Evolutionary conservation across 2,329 filamentous ascomycete genomes (phyloP), one percentile per base, ranked within the genome.

Genomic region (Aspergillus carbonarius): DNA sequence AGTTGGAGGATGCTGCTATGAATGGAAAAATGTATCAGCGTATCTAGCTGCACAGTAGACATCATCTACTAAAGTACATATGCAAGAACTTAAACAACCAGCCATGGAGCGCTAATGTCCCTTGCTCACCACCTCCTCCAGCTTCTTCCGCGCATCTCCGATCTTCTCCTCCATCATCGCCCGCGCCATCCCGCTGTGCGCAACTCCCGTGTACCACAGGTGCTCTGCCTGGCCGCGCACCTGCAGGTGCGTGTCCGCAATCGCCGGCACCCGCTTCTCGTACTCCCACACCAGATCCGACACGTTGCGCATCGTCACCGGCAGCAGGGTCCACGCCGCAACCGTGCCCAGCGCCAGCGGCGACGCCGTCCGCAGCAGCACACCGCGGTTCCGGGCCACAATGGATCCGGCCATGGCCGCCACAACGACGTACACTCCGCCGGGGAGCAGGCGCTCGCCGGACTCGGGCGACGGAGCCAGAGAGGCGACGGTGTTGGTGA

Each of bases 351-450:
- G 86, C 18, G 88, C 87, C 51, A 93, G 77, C 10, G 95, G 95
- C 1, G 90, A 83, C 1, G 88, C 81, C 55, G 88, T 87, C 66
- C 95, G 88, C 55, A 99, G 80, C 62, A 96, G 75, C 63, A 98
- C 83, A 76, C 90, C 93, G 68, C 93, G 88, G 81, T 96, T 96
- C 63, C 93, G 87, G 56, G 91, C 87, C 56, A 97, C 81, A 74
- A 99, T 98, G 76, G 87, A 92, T 67, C 93, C 95, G 35, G 95
- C 91, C 93, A 99, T 97, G 69, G 91, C 88, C 42, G 93, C 89
- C 49, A 99, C 93, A 30, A 97, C 85, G 48, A 98, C 92, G 79
- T 98, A 98, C 66, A 98, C 86, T 60, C 87, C 83, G 25, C 93
- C 93, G 34, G 95, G 95, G 78, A 98, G 88, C 57, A 99, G 84